Base-by-base conservation (phyloP, 169 alveolate species). In the Plasmodium coatneyi region DNA sequence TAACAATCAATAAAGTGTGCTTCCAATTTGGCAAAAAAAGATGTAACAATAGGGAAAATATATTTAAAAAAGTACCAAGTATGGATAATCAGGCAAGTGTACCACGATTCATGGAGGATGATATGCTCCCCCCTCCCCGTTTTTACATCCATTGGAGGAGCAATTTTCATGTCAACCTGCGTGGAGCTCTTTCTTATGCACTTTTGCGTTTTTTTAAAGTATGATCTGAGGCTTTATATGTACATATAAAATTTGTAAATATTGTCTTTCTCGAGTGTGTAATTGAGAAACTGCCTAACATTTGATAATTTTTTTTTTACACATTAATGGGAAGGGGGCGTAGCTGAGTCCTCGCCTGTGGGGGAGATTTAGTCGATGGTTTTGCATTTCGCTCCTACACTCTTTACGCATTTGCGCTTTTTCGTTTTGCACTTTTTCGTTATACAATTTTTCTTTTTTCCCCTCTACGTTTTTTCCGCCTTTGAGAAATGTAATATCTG, bases 231-330 rank as follows among this genome's bases (percentile, higher is more conserved):
- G 76, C 36, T 66, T 66, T 66, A 22, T 22, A 5, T 66, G 76
- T 28, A n/a, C 36, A 66, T 25, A 66, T 9, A 66, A 66, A 66
- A 3, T 25, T 66, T 66, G 36, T 66, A 66, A 66, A 3, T 25
- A 66, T 66, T 66, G 76, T 66, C 34, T 79, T 79, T 79, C n/a
- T 41, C n/a, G 19, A 79, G 84, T 79, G 70, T 79, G 39, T 41
- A 79, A 39, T 79, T 79, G 32, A 79, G 25, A 36, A 79, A 79
- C 10, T 79, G 71, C 76, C 36, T 66, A 66, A 25, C 36, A 5
- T 66, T 66, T 66, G 36, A 66, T 66, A 28, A 9, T 66, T 66
- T 66, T 66, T 54, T 43, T 79, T 36, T 79, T 79, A 36, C 54
- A 39, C 30, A 25, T 79, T 41, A 79, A 79, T 41, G 54, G 5